phyloP scores from a whole-genome alignment of 1,139 yeast species.

The Candida tetrigidarum region DNA sequence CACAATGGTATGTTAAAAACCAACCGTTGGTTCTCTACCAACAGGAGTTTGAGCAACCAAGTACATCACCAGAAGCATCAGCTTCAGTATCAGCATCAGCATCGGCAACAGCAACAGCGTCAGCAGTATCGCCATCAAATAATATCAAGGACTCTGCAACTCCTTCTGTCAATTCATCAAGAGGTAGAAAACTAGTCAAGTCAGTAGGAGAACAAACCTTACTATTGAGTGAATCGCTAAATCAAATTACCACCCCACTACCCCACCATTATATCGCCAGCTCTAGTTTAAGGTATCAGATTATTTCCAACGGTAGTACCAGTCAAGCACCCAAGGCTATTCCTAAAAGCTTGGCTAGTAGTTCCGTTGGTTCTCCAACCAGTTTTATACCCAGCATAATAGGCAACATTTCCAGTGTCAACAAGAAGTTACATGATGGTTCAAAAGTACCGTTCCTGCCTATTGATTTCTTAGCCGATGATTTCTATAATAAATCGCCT shows the following conservation, averaged over 20 bases:
- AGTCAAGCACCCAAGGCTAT: conserved; percentile 1
- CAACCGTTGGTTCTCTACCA: conserved; percentile 21
- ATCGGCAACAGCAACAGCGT: neutral
- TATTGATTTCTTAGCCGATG: conserved; percentile 43
- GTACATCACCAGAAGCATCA: conserved; percentile 5
- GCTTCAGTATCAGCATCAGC: conserved; percentile 2
- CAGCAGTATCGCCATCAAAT: conserved; percentile 4
- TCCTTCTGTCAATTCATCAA: conserved; percentile 8
- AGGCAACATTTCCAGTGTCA: conserved; percentile 43
- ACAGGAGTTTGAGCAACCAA: conserved; percentile 9
- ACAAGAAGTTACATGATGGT: conserved; percentile 40
- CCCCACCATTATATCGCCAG: conserved; percentile 13
- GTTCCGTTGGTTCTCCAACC: conserved; percentile 24
- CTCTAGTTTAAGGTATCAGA: conserved; percentile 8
- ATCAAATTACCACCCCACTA: conserved; percentile 11
- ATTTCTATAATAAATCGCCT: conserved; percentile 25
- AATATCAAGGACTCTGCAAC: too few species aligned
- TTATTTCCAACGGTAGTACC: neutral
- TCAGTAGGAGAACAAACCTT: conserved; percentile 8
- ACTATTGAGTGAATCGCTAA: conserved; percentile 5
- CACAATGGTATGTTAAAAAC: conserved; percentile 41
- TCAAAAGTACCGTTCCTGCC: conserved; percentile 48
- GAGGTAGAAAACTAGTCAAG: conserved; percentile 12
- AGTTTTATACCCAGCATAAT: conserved; percentile 47
- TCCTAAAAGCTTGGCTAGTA: conserved; percentile 8